Base-by-base conservation (phyloP, 2,329 filamentous ascomycete species). In the Colletotrichum camelliae region DNA sequence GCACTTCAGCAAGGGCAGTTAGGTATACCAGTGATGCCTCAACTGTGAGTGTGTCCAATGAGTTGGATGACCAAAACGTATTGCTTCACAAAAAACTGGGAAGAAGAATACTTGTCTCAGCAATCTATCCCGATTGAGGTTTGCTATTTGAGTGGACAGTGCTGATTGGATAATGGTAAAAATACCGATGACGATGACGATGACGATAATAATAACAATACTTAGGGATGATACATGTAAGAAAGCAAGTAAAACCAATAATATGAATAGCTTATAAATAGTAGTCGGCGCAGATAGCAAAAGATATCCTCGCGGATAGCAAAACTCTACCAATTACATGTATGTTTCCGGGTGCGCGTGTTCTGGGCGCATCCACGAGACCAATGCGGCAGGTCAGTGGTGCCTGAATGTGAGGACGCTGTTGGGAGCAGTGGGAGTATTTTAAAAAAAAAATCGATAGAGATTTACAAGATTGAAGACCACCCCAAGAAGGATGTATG, bases 141-240 rank as follows among this genome's bases (percentile, higher is more conserved):
- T 43, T 43, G 39, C 39, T 10, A 43, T 43, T 43, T 43, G 39
- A n/a, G 18, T 43, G 9, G 18, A 43, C n/a, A n/a, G 39, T 43
- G 39, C n/a, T n/a, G 39, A n/a, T 4, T 18, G n/a, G 4, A 43
- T 43, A n/a, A 9, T 43, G 9, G 18, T 0, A 43, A n/a, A 4
- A 43, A 12, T 43, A 2, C n/a, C 39, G 9, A 43, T n/a, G 39
- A 43, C 39, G 18, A 43, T n/a, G 39, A 12, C 39, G 39, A n/a
- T n/a, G 0, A 10, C 1, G 1, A 9, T 18, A 43, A 0, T 18
- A 43, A 10, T 43, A 4, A n/a, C 39, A n/a, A 43, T 9, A n/a
- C n/a, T n/a, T n/a, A 43, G 0, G n/a, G 3, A 43, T 43, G 10
- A 18, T 3, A n/a, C n/a, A n/a, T n/a, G n/a, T 43, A 43, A n/a